A percentile compares a stretch with the other conserved stretches of the same genome.
Evolutionary conservation across 768 basidiomycete genomes (phyloP).

Genomic region (Coprinellus aureogranulatus): DNA sequence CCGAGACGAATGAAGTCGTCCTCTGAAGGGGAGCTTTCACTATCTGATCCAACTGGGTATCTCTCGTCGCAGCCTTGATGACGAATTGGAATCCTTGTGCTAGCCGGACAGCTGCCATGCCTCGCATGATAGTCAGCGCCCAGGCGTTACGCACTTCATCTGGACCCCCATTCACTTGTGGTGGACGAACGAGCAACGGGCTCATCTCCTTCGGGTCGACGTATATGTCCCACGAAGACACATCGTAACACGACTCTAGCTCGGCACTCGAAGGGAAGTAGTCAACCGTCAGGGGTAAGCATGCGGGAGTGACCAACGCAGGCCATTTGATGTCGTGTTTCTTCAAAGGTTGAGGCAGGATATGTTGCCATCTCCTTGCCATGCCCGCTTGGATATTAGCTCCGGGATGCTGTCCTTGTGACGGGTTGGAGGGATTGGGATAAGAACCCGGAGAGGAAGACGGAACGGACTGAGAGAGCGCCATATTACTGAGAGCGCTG

Average conservation of each 20-base stretch:
- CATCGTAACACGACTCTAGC: slow-evolving; percentile 72
- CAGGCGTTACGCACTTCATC: slow-evolving; percentile 66
- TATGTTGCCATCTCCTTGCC: slow-evolving; percentile 89
- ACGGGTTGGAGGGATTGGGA: slow-evolving; percentile 75
- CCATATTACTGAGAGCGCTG: slow-evolving; percentile 25
- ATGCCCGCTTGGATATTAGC: slow-evolving; percentile 67
- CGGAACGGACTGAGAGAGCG: slow-evolving; percentile 36
- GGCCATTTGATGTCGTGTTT: slow-evolving; percentile 93
- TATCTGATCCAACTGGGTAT: slow-evolving; percentile 1
- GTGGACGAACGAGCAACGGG: slow-evolving; percentile 80
- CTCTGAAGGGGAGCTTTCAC: slow-evolving; percentile 40
- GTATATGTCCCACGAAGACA: slow-evolving; percentile 86
- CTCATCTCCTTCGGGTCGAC: slow-evolving; percentile 81
- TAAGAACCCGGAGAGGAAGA: slow-evolving; percentile 49
- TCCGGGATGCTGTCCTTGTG: slow-evolving; percentile 54
- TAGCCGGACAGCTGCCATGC: slow-evolving; percentile 89
- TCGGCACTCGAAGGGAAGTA: slow-evolving; percentile 78
- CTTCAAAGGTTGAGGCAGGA: slow-evolving; percentile 67
- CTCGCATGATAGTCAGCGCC: slow-evolving; percentile 82
- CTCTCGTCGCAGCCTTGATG: slow-evolving; percentile 38
- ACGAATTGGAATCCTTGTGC: slow-evolving; percentile 96
- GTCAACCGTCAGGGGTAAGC: slow-evolving; percentile 88
- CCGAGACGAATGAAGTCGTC: slow-evolving; percentile 56
- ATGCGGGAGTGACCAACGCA: slow-evolving; percentile 78
- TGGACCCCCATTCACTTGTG: slow-evolving; percentile 41